Percentiles rank a stretch among this genome's conserved stretches.
Evolutionary conservation across 495 filamentous ascomycete genomes (phyloP).

Genomic region (Bombardia bombarda): DNA sequence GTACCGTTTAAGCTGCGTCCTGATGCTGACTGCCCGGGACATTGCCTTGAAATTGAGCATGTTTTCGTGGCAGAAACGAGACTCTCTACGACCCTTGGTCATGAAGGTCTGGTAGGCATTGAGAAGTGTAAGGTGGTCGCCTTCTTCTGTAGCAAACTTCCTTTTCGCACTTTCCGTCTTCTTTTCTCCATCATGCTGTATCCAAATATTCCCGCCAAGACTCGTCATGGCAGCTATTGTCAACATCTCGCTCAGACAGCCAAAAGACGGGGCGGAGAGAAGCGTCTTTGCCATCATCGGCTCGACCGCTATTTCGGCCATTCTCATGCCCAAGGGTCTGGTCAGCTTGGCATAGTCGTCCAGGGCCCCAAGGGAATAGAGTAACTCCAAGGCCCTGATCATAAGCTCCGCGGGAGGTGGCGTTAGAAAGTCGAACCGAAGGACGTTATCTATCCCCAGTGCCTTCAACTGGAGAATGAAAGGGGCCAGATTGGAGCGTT

Average conservation of each 20-base stretch:
- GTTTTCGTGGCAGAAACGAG: conserved; percentile 81
- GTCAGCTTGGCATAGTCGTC: conserved; percentile 91
- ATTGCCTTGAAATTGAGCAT: conserved; percentile 79
- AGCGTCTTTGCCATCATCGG: conserved; percentile 96
- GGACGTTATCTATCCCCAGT: conserved; percentile 91
- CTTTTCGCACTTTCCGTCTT: conserved; percentile 66
- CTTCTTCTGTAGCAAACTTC: conserved; percentile 88
- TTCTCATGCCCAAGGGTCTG: conserved; percentile 73
- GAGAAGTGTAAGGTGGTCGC: conserved; percentile 88
- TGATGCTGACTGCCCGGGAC: conserved; percentile 74
- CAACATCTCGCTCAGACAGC: conserved; percentile 77
- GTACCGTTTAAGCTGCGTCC: conserved; percentile 78
- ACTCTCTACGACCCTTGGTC: conserved; percentile 75
- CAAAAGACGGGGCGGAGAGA: conserved; percentile 66
- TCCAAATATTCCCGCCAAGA: conserved; percentile 73
- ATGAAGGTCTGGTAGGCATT: conserved; percentile 92
- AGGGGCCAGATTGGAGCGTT: conserved; percentile 85
- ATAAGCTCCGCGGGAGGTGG: conserved; percentile 83
- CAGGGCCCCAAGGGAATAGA: conserved; percentile 83
- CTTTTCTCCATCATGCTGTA: conserved; percentile 68
- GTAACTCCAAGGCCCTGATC: conserved; percentile 77
- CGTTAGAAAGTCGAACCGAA: conserved; percentile 84
- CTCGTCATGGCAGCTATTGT: conserved; percentile 94
- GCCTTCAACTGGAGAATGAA: conserved; percentile 91
- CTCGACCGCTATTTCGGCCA: conserved; percentile 92